phyloP scores from a whole-genome alignment of 164 flowering plant species.

The Macadamia tetraphylla region DNA sequence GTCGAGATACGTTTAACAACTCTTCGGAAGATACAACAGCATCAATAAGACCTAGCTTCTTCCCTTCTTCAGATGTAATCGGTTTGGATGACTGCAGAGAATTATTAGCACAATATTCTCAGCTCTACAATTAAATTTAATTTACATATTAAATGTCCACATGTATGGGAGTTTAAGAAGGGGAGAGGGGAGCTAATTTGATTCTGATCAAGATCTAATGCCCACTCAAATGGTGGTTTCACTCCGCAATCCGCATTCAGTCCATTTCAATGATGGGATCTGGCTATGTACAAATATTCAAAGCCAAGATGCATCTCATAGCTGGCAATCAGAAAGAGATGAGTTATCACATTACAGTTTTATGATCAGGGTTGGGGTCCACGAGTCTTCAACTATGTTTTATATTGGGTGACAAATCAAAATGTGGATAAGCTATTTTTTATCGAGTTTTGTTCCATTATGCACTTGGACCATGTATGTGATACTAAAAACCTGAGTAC shows the following conservation, averaged over 20 bases:
- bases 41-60: constrained; percentile 84
- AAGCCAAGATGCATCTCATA: too few species aligned
- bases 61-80: constrained; percentile 84
- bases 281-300: too few species aligned
- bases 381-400: too few species aligned
- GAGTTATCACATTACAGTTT: too few species aligned
- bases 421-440: too few species aligned
- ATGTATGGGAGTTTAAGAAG: background rate
- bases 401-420: too few species aligned
- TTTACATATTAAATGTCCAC: background rate
- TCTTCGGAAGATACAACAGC: constrained; percentile 69
- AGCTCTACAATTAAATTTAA: background rate
- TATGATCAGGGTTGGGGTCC: too few species aligned
- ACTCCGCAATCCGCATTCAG: background rate
- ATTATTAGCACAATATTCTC: constrained; percentile 1
- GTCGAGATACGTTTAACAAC: constrained; percentile 61
- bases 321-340: too few species aligned
- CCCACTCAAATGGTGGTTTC: background rate
- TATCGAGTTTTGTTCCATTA: too few species aligned
- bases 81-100: constrained; percentile 63
- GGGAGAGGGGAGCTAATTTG: background rate
- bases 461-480: too few species aligned
- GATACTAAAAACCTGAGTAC: too few species aligned
- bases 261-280: too few species aligned
- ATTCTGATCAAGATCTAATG: background rate